Conservation (phyloP, 2,329 filamentous ascomycete species). For the Aureobasidium sp. region DNA sequence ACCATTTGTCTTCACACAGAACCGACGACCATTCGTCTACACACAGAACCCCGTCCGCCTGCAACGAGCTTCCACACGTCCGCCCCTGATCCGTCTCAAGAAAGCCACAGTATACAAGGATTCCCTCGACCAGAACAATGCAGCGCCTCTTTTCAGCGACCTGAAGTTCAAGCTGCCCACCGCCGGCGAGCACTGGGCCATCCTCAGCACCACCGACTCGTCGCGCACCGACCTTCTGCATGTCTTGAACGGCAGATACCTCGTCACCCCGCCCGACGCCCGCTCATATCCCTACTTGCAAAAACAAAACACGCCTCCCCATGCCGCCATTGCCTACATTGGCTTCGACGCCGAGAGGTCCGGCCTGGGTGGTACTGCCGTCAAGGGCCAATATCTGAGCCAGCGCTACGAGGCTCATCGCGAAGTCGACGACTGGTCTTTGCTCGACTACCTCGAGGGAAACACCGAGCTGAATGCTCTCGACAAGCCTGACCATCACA, state of each 20-base stretch:
- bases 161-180: slow-evolving; percentile 59
- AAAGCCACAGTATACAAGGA: slow-evolving; percentile 78
- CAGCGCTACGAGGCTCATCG: slow-evolving; percentile 82
- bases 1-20: neutral
- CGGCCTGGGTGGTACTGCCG: slow-evolving; percentile 45
- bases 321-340: slow-evolving; percentile 73
- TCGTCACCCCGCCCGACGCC: slow-evolving; percentile 66
- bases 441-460: slow-evolving; percentile 71
- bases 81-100: slow-evolving; percentile 50
- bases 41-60: neutral
- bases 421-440: slow-evolving; percentile 79
- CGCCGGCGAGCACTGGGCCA: slow-evolving; percentile 52
- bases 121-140: slow-evolving; percentile 53
- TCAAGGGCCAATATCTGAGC: slow-evolving; percentile 72
- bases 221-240: slow-evolving; percentile 79
- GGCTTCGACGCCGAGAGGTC: slow-evolving; percentile 73
- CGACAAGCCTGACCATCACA: slow-evolving; percentile 39
- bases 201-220: slow-evolving; percentile 69
- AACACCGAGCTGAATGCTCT: slow-evolving; percentile 75
- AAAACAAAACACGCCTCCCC: slow-evolving; percentile 47
- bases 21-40: neutral
- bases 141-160: slow-evolving; percentile 64
- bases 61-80: too few species aligned
- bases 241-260: slow-evolving; percentile 63
- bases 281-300: slow-evolving; percentile 70